These are phyloP conservation scores for Helianthus annuus DNA, from an alignment of 129 eudicot genomes.

Conservation along the genomic window HanXRQr2.0-SUNRISE NC_035449.2:1679833-1680332, in stretches of 20 bases:
- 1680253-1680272: neutral
- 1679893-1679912: neutral
- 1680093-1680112: constrained; percentile 84
- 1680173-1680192: neutral
- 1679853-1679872: neutral
- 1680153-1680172: neutral
- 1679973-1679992: constrained; percentile 48
- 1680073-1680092: constrained; percentile 71
- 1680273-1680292: constrained; percentile 4
- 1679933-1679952: constrained; percentile 52
- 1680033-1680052: constrained; percentile 45
- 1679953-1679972: constrained; percentile 66
- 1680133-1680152: constrained; percentile 15
- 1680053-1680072: constrained; percentile 72
- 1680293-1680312: constrained; percentile 11
- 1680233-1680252: constrained; percentile 15
- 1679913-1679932: constrained; percentile 53
- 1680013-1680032: constrained; percentile 67
- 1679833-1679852: neutral
- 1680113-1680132: constrained; percentile 41
- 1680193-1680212: neutral
- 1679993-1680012: constrained; percentile 69
- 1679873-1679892: constrained; percentile 7
- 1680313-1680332: neutral
- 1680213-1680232: neutral